Evolutionary conservation across 495 filamentous ascomycete species (phyloP).

Genomic region (Choiromyces venosus): DNA sequence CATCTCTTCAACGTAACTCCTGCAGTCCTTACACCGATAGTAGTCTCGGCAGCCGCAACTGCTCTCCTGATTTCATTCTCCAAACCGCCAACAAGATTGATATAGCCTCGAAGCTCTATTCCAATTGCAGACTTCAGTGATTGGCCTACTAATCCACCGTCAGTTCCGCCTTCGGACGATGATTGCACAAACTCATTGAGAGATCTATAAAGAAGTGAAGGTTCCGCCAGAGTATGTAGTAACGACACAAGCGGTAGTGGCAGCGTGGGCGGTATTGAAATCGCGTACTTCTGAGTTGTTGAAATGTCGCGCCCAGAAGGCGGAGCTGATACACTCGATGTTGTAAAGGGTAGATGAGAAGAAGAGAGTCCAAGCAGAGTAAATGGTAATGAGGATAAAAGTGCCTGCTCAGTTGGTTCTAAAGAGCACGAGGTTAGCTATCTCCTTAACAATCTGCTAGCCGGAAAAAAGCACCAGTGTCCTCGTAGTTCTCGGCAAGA

Average conservation of each 20-base stretch:
- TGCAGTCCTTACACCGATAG: constrained; percentile 67
- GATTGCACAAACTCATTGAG: constrained; percentile 75
- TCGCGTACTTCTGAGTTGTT: constrained; percentile 26
- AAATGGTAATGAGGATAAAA: constrained; percentile 86
- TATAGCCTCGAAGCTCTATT: constrained; percentile 78
- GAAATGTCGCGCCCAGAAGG: constrained; percentile 21
- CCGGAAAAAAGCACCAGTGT: constrained; percentile 25
- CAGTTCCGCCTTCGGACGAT: constrained; percentile 53
- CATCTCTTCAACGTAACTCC: constrained; percentile 96
- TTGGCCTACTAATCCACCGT: constrained; percentile 71
- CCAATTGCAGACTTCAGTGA: constrained; percentile 86
- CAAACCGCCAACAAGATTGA: constrained; percentile 85
- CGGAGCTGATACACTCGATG: constrained; percentile 50
- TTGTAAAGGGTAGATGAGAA: constrained; percentile 70
- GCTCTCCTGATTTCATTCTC: constrained; percentile 83
- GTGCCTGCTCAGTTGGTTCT: constrained; percentile 56
- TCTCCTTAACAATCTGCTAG: background rate
- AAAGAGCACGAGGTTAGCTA: constrained; percentile 13
- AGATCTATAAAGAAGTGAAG: constrained; percentile 78
- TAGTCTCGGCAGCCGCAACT: constrained; percentile 60
- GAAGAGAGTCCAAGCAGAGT: constrained; percentile 92
- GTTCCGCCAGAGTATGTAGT: constrained; percentile 84
- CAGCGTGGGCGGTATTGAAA: constrained; percentile 61
- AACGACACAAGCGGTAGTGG: constrained; percentile 82
- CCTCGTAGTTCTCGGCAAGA: constrained; percentile 26